Base-by-base conservation (phyloP, 768 basidiomycete genomes). In the Strobilomyces dryophilus region DNA sequence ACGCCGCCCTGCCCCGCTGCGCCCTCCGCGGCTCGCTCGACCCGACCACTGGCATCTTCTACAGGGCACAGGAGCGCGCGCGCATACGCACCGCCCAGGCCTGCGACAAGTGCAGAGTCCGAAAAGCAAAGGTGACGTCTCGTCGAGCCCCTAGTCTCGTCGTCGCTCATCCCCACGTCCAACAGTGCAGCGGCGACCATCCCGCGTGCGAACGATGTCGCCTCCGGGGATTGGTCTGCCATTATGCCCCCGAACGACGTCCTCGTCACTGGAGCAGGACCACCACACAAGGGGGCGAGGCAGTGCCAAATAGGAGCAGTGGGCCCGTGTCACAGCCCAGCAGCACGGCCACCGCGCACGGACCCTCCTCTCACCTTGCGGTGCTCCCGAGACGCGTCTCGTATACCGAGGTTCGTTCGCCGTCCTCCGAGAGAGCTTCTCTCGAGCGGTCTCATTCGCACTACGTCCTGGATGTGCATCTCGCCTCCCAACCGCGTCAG, bases 1-100 rank as follows among this genome's bases (percentile, higher is more conserved):
- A 56, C 8, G 31, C 39, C 1, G 37, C 36, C 17, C 32, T 56
- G 2, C 65, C 62, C 14, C 63, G 59, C 24, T 53, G 52, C 37
- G 69, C 74, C 5, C 73, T 85, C 24, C 77, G 81, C 0, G 85
- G 85, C 36, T 82, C 82, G 0, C 73, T 87, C 35, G 83, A 87
- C 65, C 81, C 81, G 1, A 57, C 74, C 3, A 86, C 84, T 0
- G 82, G 83, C n/a, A 78, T 85, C 40, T 85, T 84, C 61, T 83
- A 84, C 65, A 78, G 76, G 15, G 78, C 81, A 0, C 77, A 81
- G 1, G 83, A 86, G 57, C 82, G 84, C 52, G 79, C 84, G 1
- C 77, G 85, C 0, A 68, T 85, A 29, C 78, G 87, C 46, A 89
- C 87, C 0, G 81, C 82, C 0, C 86, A 88, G 61, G 86, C 86